A percentile compares a stretch with the other conserved stretches of the same genome.
Evolutionary conservation across 257 asterid genomes (phyloP).

Genomic region (Catharanthus roseus): DNA sequence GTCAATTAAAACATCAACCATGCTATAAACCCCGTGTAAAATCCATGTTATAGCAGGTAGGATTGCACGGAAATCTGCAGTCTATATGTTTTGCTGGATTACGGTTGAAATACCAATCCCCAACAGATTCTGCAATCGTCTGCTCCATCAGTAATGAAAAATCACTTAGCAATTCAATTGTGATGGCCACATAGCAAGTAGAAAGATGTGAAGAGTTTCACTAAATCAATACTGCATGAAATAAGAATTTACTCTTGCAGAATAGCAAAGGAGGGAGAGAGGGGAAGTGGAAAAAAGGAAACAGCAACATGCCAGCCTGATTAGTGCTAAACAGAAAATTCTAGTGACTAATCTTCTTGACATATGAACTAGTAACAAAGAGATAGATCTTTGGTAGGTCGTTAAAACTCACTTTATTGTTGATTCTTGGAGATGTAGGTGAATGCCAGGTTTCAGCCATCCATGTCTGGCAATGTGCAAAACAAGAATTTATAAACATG

Average conservation of each 20-base stretch:
- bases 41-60: conserved; percentile 71
- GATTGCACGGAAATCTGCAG: conserved; percentile 86
- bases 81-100: conserved; percentile 51
- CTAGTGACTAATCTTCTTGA: background rate
- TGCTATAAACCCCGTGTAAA: conserved; percentile 29
- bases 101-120: conserved; percentile 86
- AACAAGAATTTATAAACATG: conserved; percentile 79
- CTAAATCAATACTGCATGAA: background rate
- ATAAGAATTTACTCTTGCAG: background rate
- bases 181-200: background rate
- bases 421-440: conserved; percentile 73
- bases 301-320: background rate
- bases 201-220: background rate
- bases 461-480: conserved; percentile 86
- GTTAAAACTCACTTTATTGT: conserved; percentile 50
- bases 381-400: background rate
- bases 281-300: background rate
- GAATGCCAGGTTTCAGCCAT: conserved; percentile 83
- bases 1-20: background rate
- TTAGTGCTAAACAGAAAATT: background rate
- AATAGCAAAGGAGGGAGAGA: background rate
- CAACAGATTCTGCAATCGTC: conserved; percentile 89
- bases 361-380: background rate
- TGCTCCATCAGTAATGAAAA: conserved; percentile 27
- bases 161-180: background rate